Percentiles rank a stretch among this genome's conserved stretches.
phyloP scores from a whole-genome alignment of 768 basidiomycete genomes.

The Daedaleopsis sinensis region DNA sequence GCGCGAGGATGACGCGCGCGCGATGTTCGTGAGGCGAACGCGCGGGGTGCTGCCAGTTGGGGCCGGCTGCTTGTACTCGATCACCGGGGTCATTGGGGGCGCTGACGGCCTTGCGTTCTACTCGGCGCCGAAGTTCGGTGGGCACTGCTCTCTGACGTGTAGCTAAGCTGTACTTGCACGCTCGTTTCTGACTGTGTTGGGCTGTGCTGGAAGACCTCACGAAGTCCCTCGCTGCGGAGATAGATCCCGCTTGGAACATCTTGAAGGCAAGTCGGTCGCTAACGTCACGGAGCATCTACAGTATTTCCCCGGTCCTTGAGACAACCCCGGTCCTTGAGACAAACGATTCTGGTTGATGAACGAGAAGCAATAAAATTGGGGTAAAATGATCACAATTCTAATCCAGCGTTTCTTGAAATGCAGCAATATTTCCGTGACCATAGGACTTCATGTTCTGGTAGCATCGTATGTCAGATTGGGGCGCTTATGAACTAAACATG shows the following conservation, averaged over 20 bases:
- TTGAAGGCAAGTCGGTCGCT: slow-evolving; percentile 28
- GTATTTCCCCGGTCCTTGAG: too few species aligned
- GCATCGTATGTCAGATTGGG: too few species aligned
- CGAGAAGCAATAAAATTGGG: too few species aligned
- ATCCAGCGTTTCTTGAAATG: too few species aligned
- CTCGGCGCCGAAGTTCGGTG: slow-evolving; percentile 14
- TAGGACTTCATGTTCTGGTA: too few species aligned
- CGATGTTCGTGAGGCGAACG: slow-evolving; percentile 37
- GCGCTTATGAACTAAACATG: too few species aligned
- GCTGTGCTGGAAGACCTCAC: slow-evolving; percentile 36
- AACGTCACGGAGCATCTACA: neutral
- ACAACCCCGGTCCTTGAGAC: too few species aligned
- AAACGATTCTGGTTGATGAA: too few species aligned
- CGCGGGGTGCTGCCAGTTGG: slow-evolving; percentile 32
- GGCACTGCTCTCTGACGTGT: neutral
- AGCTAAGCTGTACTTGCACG: too few species aligned
- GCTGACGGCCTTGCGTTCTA: slow-evolving; percentile 20
- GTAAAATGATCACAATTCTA: too few species aligned
- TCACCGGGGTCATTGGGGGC: slow-evolving; percentile 19
- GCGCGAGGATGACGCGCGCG: slow-evolving; percentile 13
- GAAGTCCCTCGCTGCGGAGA: slow-evolving; percentile 29
- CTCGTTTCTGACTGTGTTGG: neutral
- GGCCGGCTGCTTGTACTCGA: slow-evolving; percentile 39
- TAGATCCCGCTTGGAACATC: slow-evolving; percentile 41
- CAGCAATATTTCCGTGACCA: too few species aligned